Evolutionary conservation across 1,139 yeast genomes (phyloP).

Genomic region (Kodamaea sp.): DNA sequence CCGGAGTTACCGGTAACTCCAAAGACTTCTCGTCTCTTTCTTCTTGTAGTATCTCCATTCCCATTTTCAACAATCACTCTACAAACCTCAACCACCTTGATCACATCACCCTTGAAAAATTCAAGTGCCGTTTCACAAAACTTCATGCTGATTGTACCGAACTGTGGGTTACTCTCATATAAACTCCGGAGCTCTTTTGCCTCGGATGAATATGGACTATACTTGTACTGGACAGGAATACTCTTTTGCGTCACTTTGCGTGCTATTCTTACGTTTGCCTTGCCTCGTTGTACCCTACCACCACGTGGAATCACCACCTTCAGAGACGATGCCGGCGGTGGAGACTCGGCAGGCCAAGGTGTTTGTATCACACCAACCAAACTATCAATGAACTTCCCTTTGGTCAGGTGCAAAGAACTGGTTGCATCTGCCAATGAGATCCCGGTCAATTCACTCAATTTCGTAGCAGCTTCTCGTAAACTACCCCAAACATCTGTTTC

Average conservation of each 20-base stretch:
- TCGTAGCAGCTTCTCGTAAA: conserved; percentile 7
- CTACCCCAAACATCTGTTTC: conserved; percentile 9
- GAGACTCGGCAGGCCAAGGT: conserved; percentile 8
- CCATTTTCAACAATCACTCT: conserved; percentile 23
- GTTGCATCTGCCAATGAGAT: conserved; percentile 10
- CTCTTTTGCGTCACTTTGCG: not conserved
- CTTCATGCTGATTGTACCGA: conserved; percentile 12
- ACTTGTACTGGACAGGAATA: conserved; percentile 2
- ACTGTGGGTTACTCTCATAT: conserved; percentile 18
- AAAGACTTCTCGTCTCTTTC: not conserved
- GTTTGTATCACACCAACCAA: conserved; percentile 28
- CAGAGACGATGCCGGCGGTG: not conserved
- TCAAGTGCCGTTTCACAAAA: conserved; percentile 37
- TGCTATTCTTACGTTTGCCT: conserved; percentile 5
- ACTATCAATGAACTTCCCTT: conserved; percentile 21
- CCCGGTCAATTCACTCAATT: conserved; percentile 8
- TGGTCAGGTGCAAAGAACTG: conserved; percentile 13
- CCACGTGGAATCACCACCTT: conserved; percentile 12
- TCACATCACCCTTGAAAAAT: conserved; percentile 39
- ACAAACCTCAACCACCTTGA: conserved; percentile 28
- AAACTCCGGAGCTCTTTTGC: conserved; percentile 23
- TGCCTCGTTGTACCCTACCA: conserved; percentile 26
- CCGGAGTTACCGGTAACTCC: not conserved
- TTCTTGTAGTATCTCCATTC: conserved; percentile 15
- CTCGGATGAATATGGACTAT: conserved; percentile 6